Base-by-base conservation (phyloP, 75 land plant species). In the Chamaecyparis obtusa region DNA sequence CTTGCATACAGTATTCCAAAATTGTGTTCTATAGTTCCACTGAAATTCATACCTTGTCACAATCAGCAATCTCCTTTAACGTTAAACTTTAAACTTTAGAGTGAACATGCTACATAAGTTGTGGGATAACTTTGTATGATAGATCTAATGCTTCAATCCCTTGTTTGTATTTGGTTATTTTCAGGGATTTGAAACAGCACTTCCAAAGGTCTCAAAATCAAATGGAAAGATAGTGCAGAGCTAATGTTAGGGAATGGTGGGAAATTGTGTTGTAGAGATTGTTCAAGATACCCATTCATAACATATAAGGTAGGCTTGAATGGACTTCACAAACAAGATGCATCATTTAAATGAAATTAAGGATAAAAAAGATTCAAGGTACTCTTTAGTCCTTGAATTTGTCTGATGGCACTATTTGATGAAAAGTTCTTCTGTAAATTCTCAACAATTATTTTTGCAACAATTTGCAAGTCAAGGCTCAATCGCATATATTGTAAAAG, bases 231-330 rank as follows among this genome's bases (percentile, higher is more conserved):
- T 81, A 90, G 24, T 90, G 92, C 85, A 72, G 92, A 56, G n/a
- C 88, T 60, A 90, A 90, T 48, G 88, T 91, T 49, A 89, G 86
- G 93, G 89, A 79, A 91, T 87, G 90, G 87, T 92, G 88, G 87
- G 90, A 87, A 87, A 91, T 74, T 84, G 41, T 87, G 87, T 14
- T 89, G 88, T 46, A 86, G 92, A 64, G 69, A 64, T 64, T 64
- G 69, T 86, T 27, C 84, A 84, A 19, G 78, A 33, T 44, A 3
- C 33, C 9, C 5, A 46, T 24, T 81, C 3, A 81, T 44, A 5
- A 46, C 44, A 81, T 46, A 5, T 46, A 10, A 17, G 10, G 30
- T n/a, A 27, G 27, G 83, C 43, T 44, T 81, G 49, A 81, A 30
- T 3, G 44, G 46, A 37, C 13, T 80, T 71, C 33, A n/a, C 9